phyloP scores from a whole-genome alignment of 257 asterid genomes.

The Lantana camara region DNA sequence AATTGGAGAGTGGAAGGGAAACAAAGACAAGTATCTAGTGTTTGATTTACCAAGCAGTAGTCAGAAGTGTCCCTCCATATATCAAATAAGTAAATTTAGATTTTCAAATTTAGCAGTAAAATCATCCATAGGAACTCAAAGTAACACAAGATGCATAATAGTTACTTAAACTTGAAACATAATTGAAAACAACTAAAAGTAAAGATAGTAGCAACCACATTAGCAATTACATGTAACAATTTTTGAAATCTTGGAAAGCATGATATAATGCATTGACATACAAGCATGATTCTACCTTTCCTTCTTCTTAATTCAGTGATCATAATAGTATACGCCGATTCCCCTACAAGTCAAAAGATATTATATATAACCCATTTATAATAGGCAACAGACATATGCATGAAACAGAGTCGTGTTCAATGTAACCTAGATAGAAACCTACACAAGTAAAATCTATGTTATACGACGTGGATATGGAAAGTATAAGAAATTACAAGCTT shows the following conservation, averaged over 20 bases:
- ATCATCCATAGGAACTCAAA: no score
- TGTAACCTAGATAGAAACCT: no score
- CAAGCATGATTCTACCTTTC: constrained; percentile 87
- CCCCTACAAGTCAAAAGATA: constrained; percentile 92
- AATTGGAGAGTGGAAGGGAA: no score
- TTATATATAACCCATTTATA: constrained; percentile 35
- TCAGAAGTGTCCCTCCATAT: no score
- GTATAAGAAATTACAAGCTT: not conserved
- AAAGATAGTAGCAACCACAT: not conserved
- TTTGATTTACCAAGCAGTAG: no score
- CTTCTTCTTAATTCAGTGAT: constrained; percentile 90
- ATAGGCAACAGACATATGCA: constrained; percentile 15
- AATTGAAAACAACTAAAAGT: not conserved
- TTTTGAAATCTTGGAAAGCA: constrained; percentile 2
- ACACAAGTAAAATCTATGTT: not conserved
- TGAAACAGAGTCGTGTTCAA: not conserved
- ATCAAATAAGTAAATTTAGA: no score
- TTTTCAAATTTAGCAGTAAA: no score
- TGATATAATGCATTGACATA: constrained; percentile 35
- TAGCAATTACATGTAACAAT: not conserved
- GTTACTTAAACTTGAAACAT: not conserved
- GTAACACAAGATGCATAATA: not conserved
- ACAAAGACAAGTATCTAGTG: no score
- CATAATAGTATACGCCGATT: constrained; percentile 87
- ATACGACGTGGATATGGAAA: not conserved